These are phyloP conservation scores for Fraxinus platypoda DNA, from an alignment of 305 asterid genomes.

Conservation along the genomic window DNA sequence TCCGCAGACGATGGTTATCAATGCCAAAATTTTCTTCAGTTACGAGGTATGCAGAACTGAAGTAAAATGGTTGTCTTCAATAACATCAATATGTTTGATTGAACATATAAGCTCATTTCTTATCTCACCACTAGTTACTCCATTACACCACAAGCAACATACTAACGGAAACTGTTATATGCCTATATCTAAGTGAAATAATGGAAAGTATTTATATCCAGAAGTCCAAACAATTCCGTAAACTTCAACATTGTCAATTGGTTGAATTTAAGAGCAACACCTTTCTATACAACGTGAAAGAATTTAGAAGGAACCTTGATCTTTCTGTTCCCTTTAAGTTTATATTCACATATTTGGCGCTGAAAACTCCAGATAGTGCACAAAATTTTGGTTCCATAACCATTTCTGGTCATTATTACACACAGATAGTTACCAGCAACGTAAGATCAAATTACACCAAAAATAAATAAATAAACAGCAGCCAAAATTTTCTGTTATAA, in stretches of 20 bases:
- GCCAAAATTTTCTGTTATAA: background rate
- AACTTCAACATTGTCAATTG: background rate
- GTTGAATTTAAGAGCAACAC: background rate
- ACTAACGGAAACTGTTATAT: background rate
- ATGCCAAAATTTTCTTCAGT: conserved; percentile 53
- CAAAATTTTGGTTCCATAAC: background rate
- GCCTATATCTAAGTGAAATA: background rate
- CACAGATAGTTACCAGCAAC: background rate
- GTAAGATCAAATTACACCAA: background rate
- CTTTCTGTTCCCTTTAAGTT: background rate
- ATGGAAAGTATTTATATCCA: background rate
- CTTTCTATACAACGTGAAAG: background rate
- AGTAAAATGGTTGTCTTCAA: conserved; percentile 4
- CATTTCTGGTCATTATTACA: background rate
- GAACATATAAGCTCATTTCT: background rate
- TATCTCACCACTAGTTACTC: background rate
- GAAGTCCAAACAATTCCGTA: background rate
- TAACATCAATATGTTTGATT: background rate
- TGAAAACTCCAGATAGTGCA: background rate
- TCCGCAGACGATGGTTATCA: conserved; percentile 46
- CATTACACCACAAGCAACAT: background rate
- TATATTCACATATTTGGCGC: background rate
- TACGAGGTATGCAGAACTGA: conserved; percentile 51
- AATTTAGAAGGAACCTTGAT: background rate
- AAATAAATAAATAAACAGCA: background rate